Base-by-base conservation (phyloP, 148 eudicot genomes). In the Rhododendron henanense region DNA sequence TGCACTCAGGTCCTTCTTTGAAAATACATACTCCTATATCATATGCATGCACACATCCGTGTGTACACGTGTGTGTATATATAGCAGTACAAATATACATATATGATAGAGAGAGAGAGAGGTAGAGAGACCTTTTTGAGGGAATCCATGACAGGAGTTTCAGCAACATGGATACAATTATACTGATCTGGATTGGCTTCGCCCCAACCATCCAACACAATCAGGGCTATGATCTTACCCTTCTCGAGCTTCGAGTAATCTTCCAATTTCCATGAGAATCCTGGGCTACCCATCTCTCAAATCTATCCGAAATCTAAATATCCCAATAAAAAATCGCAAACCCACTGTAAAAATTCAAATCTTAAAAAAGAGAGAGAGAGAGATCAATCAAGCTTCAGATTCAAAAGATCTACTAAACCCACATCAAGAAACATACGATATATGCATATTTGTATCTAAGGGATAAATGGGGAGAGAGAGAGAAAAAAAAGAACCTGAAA, bases 201-300 rank as follows among this genome's bases (percentile, higher is more conserved):
- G 25, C 96, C 98, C 98, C 96, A 95, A 6, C 98, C 98, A 76
- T 95, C 98, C 84, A 95, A 89, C 6, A 95, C 96, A 45, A 95
- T 84, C 86, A 91, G 1, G 4, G 95, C 96, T 6, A 95, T 31
- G 16, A 85, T 87, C 91, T 95, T 95, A 6, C 89, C 94, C 87
- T 95, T 95, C 1, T 94, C 95, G 16, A 95, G 89, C 82, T 93
- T 93, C 1, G 96, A 91, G 86, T 93, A 93, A 89, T 93, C 96
- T 21, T 88, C 87, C 73, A 95, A 82, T 37, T 92, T 95, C 93
- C 94, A 95, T 83, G 96, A 88, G 48, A 88, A 85, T 84, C 90
- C 93, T 18, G 92, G 84, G 89, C 94, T 93, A 21, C 92, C 95
- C 98, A 94, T 94, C 14, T 86, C 86, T 85, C 44, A 63, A 50